phyloP scores from a whole-genome alignment of 805 yeast genomes.

The Torulaspora quercuum region DNA sequence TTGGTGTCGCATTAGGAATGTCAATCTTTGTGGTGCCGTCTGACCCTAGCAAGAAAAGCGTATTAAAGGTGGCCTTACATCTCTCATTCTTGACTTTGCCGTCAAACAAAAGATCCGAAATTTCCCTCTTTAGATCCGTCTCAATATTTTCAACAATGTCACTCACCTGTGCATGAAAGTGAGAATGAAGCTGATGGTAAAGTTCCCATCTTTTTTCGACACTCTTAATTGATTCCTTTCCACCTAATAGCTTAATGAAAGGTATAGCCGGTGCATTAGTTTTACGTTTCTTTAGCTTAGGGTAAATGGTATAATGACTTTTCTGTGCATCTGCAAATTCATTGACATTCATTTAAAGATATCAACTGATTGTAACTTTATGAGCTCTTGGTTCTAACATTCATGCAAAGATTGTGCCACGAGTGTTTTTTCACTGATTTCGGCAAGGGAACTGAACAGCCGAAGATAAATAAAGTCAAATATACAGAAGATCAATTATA shows the following conservation, averaged over 20 bases:
- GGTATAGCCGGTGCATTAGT: slow-evolving; percentile 33
- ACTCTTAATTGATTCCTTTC: slow-evolving; percentile 41
- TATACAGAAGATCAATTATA: too few relatives aligned
- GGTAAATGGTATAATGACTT: slow-evolving; percentile 26
- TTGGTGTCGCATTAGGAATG: slow-evolving; percentile 25
- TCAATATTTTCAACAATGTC: slow-evolving; percentile 36
- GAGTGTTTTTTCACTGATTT: too few relatives aligned
- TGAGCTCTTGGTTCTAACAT: too few relatives aligned
- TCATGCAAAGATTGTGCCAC: too few relatives aligned
- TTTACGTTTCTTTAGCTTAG: slow-evolving; percentile 20
- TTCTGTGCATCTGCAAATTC: slow-evolving; percentile 37
- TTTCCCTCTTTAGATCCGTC: slow-evolving; percentile 36
- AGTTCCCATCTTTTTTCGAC: slow-evolving; percentile 42
- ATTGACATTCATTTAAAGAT: slow-evolving; percentile 22
- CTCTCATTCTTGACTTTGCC: slow-evolving; percentile 8
- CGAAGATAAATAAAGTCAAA: too few relatives aligned
- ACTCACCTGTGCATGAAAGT: slow-evolving; percentile 33
- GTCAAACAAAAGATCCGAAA: slow-evolving; percentile 26
- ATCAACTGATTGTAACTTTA: too few relatives aligned
- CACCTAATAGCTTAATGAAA: slow-evolving; percentile 43
- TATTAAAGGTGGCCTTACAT: slow-evolving; percentile 28
- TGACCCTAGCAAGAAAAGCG: slow-evolving; percentile 43
- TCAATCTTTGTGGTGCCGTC: slow-evolving; percentile 43
- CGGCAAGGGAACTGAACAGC: too few relatives aligned
- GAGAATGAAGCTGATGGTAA: slow-evolving; percentile 36